Evolutionary conservation across 2,329 filamentous ascomycete genomes (phyloP).

Genomic region (Alternaria atra): DNA sequence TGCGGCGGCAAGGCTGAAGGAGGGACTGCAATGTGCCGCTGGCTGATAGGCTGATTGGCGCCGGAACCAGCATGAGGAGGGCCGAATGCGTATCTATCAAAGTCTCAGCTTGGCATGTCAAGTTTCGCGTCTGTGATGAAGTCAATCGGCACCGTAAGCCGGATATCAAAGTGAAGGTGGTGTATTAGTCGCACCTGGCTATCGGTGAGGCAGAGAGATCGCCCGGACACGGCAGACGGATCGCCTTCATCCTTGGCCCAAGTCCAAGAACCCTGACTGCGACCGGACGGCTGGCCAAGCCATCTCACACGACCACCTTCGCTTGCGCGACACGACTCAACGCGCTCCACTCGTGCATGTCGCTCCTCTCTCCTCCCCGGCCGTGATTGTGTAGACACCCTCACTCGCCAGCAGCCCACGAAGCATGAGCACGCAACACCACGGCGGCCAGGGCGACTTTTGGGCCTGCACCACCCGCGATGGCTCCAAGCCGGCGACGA

Average conservation of each 20-base stretch:
- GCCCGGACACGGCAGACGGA: constrained; percentile 17
- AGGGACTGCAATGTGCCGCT: constrained; percentile 23
- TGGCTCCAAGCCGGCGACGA: neutral
- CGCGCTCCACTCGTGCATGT: constrained; percentile 42
- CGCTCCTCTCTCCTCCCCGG: constrained; percentile 32
- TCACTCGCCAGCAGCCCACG: constrained; percentile 26
- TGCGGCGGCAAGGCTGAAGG: constrained; percentile 17
- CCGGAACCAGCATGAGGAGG: constrained; percentile 14
- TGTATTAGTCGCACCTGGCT: neutral
- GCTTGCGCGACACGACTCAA: constrained; percentile 30
- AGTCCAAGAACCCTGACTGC: constrained; percentile 12
- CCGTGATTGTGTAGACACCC: constrained; percentile 32
- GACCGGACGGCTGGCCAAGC: constrained; percentile 13
- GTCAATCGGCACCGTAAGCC: neutral
- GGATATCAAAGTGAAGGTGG: neutral
- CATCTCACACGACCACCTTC: constrained; percentile 36
- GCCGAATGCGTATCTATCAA: constrained; percentile 17
- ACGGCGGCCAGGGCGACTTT: constrained; percentile 26
- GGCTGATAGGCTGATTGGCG: constrained; percentile 25
- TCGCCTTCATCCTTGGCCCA: constrained; percentile 21
- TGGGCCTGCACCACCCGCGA: constrained; percentile 23
- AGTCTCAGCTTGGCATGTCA: constrained; percentile 11
- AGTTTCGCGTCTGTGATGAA: constrained; percentile 2
- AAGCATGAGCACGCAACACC: constrained; percentile 39
- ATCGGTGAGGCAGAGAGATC: constrained; percentile 10